These are phyloP conservation scores for Rostrohypoxylon terebratum DNA, from an alignment of 495 filamentous ascomycete species.

Conservation along the genomic window DNA sequence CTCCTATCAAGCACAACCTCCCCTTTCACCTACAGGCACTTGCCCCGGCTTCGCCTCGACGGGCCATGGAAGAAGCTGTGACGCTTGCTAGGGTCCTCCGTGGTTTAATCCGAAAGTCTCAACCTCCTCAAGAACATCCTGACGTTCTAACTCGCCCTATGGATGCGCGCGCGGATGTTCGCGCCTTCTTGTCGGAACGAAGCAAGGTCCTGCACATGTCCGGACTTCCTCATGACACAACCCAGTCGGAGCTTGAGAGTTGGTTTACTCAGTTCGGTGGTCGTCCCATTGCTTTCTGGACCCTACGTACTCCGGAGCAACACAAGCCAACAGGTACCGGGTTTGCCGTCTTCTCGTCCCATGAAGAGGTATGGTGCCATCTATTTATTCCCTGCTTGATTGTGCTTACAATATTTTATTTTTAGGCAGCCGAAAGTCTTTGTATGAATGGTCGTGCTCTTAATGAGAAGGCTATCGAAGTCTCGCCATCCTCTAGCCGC, in stretches of 20 bases:
- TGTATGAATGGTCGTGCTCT: conserved; percentile 99
- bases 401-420: not conserved
- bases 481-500: conserved; percentile 93
- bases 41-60: conserved; percentile 94
- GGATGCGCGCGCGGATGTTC: conserved; percentile 97
- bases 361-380: conserved; percentile 86
- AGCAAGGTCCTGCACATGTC: conserved; percentile 99
- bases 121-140: conserved; percentile 90
- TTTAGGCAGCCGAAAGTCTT: conserved; percentile 89
- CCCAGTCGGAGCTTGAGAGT: conserved; percentile 96
- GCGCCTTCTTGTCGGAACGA: conserved; percentile 91
- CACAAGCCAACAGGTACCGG: conserved; percentile 98
- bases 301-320: conserved; percentile 94
- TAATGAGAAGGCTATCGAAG: conserved; percentile 98
- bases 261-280: conserved; percentile 99
- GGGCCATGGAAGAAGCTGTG: conserved; percentile 97
- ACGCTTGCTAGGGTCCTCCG: conserved; percentile 92
- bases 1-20: conserved; percentile 97
- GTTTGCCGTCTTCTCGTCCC: conserved; percentile 97
- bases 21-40: conserved; percentile 97
- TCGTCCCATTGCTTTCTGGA: conserved; percentile 99
- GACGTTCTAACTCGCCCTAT: conserved; percentile 94
- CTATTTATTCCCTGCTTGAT: not conserved
- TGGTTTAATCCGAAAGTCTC: conserved; percentile 93
- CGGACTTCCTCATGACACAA: conserved; percentile 96